phyloP scores from a whole-genome alignment of 2,329 filamentous ascomycete genomes.

The Aspergillus sp. region DNA sequence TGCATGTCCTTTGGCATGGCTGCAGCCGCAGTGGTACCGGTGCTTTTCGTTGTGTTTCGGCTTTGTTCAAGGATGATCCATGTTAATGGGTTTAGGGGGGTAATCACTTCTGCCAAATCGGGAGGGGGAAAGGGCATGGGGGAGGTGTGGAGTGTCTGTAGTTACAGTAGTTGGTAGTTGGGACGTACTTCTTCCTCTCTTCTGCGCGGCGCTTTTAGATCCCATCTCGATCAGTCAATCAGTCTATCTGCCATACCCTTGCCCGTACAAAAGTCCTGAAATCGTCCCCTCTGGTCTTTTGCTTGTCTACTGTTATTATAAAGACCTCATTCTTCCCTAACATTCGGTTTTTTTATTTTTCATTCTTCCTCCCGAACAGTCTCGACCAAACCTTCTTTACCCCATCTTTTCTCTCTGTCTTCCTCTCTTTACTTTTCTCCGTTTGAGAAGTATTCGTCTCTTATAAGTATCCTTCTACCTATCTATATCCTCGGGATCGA shows the following conservation, averaged over 20 bases:
- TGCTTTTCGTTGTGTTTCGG: neutral
- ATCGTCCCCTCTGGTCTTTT: constrained; percentile 2
- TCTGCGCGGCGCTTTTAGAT: constrained; percentile 1
- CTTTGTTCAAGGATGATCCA: constrained; percentile 3
- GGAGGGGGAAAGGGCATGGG: constrained; percentile 1
- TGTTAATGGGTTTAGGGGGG: neutral
- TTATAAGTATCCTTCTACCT: too few species aligned
- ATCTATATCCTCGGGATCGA: too few species aligned
- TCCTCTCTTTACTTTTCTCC: neutral
- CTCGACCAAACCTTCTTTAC: neutral
- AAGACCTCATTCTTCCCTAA: constrained; percentile 13
- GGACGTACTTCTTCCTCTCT: constrained; percentile 12
- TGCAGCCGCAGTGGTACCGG: constrained; percentile 11
- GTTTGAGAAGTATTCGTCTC: neutral
- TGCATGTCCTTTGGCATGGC: constrained; percentile 18
- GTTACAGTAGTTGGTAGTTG: too few species aligned
- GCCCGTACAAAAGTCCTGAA: constrained; percentile 1
- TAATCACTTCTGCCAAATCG: constrained; percentile 7
- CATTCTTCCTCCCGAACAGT: neutral
- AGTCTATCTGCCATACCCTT: neutral
- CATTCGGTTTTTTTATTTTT: constrained; percentile 4
- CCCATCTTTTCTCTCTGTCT: neutral
- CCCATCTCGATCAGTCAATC: constrained; percentile 16
- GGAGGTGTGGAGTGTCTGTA: too few species aligned
- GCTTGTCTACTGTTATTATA: constrained; percentile 7